Base-by-base conservation (phyloP, 768 basidiomycete species). In the Rhodocollybia butyracea region DNA sequence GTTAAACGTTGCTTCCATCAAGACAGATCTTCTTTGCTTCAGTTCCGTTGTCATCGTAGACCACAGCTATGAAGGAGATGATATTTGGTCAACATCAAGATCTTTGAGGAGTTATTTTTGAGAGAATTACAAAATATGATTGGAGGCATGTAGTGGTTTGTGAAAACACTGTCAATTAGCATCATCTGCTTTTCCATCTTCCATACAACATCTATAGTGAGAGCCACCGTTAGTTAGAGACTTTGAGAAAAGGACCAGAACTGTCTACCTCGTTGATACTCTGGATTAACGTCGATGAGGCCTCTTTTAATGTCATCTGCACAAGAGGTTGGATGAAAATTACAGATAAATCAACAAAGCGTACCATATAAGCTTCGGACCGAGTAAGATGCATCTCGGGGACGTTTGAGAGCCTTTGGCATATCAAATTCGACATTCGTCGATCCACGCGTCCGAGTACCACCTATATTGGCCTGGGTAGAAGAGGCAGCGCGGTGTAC, bases 1-100 rank as follows among this genome's bases (percentile, higher is more conserved):
- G 82, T 82, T 59, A 82, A 60, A 10, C 81, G 72, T 50, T 82
- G 80, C 60, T 82, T 82, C 80, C 80, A 55, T 82, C 82, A 13
- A 81, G 80, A 51, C 80, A 82, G 5, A 51, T 40, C 5, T 69
- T 73, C 12, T 76, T 72, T n/a, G 66, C 51, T 55, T 80, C 79
- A 17, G 63, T 68, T n/a, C 77, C 78, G 22, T 78, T 73, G 1
- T 71, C 67, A 24, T 67, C 67, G 5, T 61, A 52, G 1, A 66
- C 70, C 15, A 79, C 76, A 38, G 75, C 77, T 79, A 46, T 22
- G 43, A 34, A 19, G 13, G 13, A 5, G 6, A 11, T 53, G 21
- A 24, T 41, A 43, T 52, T 5, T 36, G 27, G 11, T 4, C 12
- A 38, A 21, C 24, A 41, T 27, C 50, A 19, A 8, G 13, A 17